Conservation (phyloP, 2,329 filamentous ascomycete species). For the Microdochium paspali region DNA sequence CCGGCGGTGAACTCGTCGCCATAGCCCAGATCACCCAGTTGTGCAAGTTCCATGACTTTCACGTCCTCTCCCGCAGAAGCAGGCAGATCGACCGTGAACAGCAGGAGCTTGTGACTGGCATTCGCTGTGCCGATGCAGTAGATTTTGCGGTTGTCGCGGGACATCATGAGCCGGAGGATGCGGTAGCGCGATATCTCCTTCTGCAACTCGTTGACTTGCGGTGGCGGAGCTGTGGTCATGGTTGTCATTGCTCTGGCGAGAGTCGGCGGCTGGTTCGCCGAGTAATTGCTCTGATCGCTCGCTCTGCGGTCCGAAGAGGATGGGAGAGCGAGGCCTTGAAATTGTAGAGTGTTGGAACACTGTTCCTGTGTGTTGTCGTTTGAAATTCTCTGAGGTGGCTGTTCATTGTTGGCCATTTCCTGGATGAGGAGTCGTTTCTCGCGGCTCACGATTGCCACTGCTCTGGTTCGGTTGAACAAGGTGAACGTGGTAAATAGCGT, state of each 20-base stretch:
- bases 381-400: background rate
- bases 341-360: background rate
- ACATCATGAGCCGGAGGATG: constrained; percentile 16
- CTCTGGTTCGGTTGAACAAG: constrained; percentile 8
- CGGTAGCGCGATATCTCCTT: constrained; percentile 15
- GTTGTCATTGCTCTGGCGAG: background rate
- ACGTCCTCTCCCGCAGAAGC: constrained; percentile 1
- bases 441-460: constrained; percentile 15
- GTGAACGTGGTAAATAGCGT: constrained; percentile 19
- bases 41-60: constrained; percentile 4
- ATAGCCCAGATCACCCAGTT: constrained; percentile 7
- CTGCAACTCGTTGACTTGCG: constrained; percentile 3
- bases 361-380: background rate
- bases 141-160: constrained; percentile 9
- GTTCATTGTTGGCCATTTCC: constrained; percentile 3
- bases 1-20: constrained; percentile 10
- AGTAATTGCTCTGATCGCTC: background rate
- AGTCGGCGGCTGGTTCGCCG: background rate
- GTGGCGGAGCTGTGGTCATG: background rate
- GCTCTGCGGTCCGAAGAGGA: no score
- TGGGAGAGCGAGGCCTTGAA: no score
- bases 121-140: constrained; percentile 13
- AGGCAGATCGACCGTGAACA: constrained; percentile 12
- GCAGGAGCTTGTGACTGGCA: constrained; percentile 10
- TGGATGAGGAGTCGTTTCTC: constrained; percentile 15